Evolutionary conservation across 2,329 filamentous ascomycete species (phyloP).

Genomic region (Pseudogymnoascus sp.): DNA sequence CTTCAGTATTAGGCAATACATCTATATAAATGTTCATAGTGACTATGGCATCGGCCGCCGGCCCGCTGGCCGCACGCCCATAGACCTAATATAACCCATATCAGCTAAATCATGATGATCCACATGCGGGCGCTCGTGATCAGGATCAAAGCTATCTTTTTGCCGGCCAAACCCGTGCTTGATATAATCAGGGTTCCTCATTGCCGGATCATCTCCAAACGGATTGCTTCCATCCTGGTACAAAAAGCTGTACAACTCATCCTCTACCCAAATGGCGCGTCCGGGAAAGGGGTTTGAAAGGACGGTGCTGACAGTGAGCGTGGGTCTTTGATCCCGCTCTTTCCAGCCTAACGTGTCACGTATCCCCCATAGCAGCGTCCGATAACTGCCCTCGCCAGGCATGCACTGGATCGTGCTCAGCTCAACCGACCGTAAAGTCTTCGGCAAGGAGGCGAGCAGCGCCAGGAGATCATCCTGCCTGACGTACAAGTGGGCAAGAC

Average conservation of each 20-base stretch:
- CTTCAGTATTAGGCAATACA: too few relatives aligned
- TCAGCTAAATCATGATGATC: neutral
- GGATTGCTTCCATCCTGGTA: constrained; percentile 22
- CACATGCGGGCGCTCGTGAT: neutral
- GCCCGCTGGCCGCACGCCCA: too few relatives aligned
- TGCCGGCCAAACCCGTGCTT: neutral
- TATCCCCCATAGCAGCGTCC: constrained; percentile 18
- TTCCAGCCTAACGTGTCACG: constrained; percentile 17
- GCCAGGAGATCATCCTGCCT: constrained; percentile 22
- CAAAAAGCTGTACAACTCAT: constrained; percentile 15
- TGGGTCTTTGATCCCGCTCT: constrained; percentile 11
- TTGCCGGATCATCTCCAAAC: constrained; percentile 1
- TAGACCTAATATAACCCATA: too few relatives aligned
- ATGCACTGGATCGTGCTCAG: constrained; percentile 28
- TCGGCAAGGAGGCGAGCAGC: constrained; percentile 24
- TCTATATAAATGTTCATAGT: too few relatives aligned
- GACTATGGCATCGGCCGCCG: too few relatives aligned
- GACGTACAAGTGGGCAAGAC: constrained; percentile 24
- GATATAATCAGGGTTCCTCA: neutral
- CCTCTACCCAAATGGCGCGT: neutral
- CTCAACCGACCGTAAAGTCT: constrained; percentile 26
- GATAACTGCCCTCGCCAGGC: constrained; percentile 7
- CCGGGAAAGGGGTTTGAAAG: constrained; percentile 8
- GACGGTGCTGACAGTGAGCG: constrained; percentile 8
- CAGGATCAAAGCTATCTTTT: neutral